Base-by-base conservation (phyloP, 2,329 filamentous ascomycete species). In the Ceratocystis alfenasii region DNA sequence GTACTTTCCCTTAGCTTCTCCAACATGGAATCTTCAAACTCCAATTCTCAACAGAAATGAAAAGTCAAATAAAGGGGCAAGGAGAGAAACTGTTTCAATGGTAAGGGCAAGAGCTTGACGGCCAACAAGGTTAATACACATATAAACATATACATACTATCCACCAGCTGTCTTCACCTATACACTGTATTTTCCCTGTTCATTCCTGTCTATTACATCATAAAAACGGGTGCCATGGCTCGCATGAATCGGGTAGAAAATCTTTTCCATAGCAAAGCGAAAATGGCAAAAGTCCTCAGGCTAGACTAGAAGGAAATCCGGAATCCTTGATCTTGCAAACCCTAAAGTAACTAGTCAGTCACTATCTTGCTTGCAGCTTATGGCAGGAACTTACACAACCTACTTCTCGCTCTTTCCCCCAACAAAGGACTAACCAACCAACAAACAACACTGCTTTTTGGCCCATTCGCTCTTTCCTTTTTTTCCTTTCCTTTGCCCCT, bases 1-100 rank as follows among this genome's bases (percentile, higher is more conserved):
- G 5, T 6, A 63, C 10, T 5, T 63, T 63, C 61, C 46, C 44
- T 48, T 25, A 22, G 25, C 30, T 50, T 63, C 61, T 48, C 61
- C 46, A 48, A 50, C 22, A 10, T 63, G 61, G 25, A 30, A 10
- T 36, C 44, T 33, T 30, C 36, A 36, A 50, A 61, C 64, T 65
- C 64, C 64, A 65, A 65, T 61, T 65, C 64, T 28, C 64, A 61
- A 65, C 64, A 65, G 55, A 61, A 64, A 64, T 41, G 25, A 8
- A 41, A 41, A 64, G 30, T 20, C 28, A 3, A 20, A 36, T 17
- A 50, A 53, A n/a, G 46, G 45, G 44, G 8, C 22, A 48, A 20
- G n/a, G 22, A 53, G 28, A 22, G 62, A 63, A 48, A 12, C 22
- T 22, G 10, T 36, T 28, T 10, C 4, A n/a, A 36, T 17, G 25